phyloP scores from a whole-genome alignment of 495 filamentous ascomycete species.

The Xylaria venustula region DNA sequence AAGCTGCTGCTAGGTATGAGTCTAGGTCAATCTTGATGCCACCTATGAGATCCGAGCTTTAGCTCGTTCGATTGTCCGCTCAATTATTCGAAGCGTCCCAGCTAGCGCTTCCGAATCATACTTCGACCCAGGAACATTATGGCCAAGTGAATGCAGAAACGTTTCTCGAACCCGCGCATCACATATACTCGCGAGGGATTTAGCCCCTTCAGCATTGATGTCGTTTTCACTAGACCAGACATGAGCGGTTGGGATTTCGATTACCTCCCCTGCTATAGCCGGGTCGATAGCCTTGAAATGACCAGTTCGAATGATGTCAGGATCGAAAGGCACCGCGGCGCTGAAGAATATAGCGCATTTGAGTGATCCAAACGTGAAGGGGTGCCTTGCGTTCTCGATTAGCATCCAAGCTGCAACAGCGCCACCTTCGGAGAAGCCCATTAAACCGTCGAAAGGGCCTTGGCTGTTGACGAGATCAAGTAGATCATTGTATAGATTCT shows the following conservation, averaged over 20 bases:
- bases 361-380: conserved; percentile 19
- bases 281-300: conserved; percentile 20
- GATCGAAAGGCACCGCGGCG: conserved; percentile 26
- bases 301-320: conserved; percentile 20
- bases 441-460: conserved; percentile 63
- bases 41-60: not conserved
- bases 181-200: not conserved
- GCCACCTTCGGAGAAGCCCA: conserved; percentile 67
- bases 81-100: conserved; percentile 13
- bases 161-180: not conserved
- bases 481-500: conserved; percentile 20
- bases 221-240: conserved; percentile 19
- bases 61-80: conserved; percentile 16
- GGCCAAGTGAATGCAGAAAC: conserved; percentile 11
- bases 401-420: conserved; percentile 51
- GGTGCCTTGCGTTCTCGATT: conserved; percentile 23
- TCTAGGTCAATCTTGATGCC: too few species aligned
- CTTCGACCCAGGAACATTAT: conserved; percentile 13
- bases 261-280: conserved; percentile 19
- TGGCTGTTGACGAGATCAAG: conserved; percentile 29
- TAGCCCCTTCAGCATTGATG: not conserved
- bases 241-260: conserved; percentile 28
- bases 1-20: too few species aligned
- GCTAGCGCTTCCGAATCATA: conserved; percentile 3
- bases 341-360: conserved; percentile 30